Evolutionary conservation across 2,329 filamentous ascomycete species (phyloP), one percentile per base, ranked within the genome.

Genomic region (Laburnicola sp.): DNA sequence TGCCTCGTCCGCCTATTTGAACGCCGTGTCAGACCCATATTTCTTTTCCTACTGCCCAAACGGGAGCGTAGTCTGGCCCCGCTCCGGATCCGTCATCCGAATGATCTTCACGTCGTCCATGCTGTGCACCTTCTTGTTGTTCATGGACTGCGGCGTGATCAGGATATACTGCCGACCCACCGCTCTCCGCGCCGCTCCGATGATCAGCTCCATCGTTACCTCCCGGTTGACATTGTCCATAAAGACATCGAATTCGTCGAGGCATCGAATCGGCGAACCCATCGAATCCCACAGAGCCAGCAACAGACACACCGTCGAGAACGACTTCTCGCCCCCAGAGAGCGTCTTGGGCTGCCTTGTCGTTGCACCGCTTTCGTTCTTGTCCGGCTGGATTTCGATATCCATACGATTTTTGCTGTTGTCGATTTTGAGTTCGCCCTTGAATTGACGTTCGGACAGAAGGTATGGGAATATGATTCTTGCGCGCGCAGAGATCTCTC

Each of bases 231-330:
- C 90, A 61, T 88, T 91, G 74, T 99, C 94, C 94, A 99, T 99
- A 79, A 97, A 99, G 28, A 99, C 94, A 70, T 99, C 94, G 68
- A 97, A 99, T 74, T 99, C 94, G 74, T 99, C 94, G 47, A 99
- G 80, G 67, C 94, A 99, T 48, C 94, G 85, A 54, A 99, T 87
- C 0, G 92, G 93, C 16, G 91, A 95, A 8, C 94, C 93, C 87
- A 99, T 99, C 27, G 94, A 93, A 69, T 99, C 94, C 94, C 94
- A 99, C 16, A 99, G 87, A 2, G 91, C 85, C 28, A 99, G 80
- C 48, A 99, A 78, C 62, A 99, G 82, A 74, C 94, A 99, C 53
- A 97, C 95, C 3, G 93, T 96, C 3, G 92, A 95, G 72, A 97
- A 99, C 0, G 93, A 97, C 72, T 99, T 99, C 71, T 99, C 94